These are phyloP conservation scores for Schizochytrium sp. DNA, from an alignment of 108 stramenopile species.

Conservation along the genomic window DNA sequence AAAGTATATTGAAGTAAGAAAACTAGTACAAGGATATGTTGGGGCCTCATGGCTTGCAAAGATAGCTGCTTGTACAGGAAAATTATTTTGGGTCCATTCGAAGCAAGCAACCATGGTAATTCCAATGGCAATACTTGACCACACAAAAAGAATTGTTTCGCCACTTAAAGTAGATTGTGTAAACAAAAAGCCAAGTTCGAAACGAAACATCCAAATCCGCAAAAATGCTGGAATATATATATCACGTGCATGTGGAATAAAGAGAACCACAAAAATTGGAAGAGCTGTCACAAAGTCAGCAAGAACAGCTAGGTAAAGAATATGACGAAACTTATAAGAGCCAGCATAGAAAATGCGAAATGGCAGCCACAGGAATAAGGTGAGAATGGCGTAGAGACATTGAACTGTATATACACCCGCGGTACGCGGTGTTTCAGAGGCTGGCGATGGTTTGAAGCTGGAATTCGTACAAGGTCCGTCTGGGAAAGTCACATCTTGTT, in stretches of 20 bases:
- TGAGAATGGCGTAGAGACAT: neutral
- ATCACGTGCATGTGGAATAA: neutral
- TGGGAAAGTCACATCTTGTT: neutral
- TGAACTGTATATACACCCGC: neutral
- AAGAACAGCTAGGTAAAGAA: neutral
- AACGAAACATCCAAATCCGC: slow-evolving; percentile 24
- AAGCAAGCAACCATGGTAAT: slow-evolving; percentile 28
- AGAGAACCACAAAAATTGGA: neutral
- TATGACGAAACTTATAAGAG: slow-evolving; percentile 26
- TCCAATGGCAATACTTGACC: neutral
- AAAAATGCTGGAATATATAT: neutral
- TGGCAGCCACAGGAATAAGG: slow-evolving; percentile 6
- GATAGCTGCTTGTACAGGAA: neutral
- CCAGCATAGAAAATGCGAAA: slow-evolving; percentile 33
- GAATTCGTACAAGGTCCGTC: neutral
- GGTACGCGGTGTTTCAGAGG: neutral
- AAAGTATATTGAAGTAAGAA: neutral
- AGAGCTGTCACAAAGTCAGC: neutral
- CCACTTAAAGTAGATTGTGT: neutral
- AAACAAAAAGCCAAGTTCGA: slow-evolving; percentile 11
- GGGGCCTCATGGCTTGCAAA: neutral
- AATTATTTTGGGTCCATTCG: slow-evolving; percentile 37
- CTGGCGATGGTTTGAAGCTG: neutral
- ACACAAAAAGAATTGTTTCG: neutral
- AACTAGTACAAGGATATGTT: neutral